phyloP scores from a whole-genome alignment of 331 rosid species.

The Saraca asoca region DNA sequence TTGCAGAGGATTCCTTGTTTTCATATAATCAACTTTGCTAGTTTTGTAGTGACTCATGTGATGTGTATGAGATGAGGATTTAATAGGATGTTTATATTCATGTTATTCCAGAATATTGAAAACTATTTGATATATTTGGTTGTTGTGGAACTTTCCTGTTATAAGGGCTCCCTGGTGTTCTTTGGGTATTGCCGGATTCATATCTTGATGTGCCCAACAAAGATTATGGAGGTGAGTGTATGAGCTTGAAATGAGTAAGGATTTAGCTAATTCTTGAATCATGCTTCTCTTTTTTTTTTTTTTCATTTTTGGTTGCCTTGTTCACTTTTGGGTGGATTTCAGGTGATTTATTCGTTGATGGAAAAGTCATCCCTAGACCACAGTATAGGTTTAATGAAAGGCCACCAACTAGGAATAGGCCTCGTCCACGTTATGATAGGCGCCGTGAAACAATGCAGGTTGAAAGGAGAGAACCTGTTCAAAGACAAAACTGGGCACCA shows the following conservation, averaged over 20 bases:
- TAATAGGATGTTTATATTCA: neutral
- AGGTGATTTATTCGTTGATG: conserved; percentile 88
- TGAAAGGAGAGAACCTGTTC: conserved; percentile 57
- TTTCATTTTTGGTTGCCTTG: conserved; percentile 12
- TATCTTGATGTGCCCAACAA: conserved; percentile 87
- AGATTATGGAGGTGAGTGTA: conserved; percentile 85
- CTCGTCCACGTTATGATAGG: conserved; percentile 78
- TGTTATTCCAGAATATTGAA: conserved; percentile 2
- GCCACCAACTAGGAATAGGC: conserved; percentile 57
- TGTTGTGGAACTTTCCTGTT: conserved; percentile 23
- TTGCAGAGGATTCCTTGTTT: too few species aligned
- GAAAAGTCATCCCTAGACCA: conserved; percentile 85
- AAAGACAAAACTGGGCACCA: conserved; percentile 48
- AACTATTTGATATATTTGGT: conserved; percentile 15
- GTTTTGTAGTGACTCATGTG: neutral
- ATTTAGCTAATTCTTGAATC: conserved; percentile 4
- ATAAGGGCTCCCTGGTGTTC: conserved; percentile 71
- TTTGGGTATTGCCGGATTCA: conserved; percentile 97
- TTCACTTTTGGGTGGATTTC: conserved; percentile 20
- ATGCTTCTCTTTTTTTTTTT: neutral
- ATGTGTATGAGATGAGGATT: neutral
- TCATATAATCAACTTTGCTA: neutral
- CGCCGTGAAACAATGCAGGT: conserved; percentile 68
- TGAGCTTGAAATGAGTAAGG: neutral
- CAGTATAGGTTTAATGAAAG: conserved; percentile 73